phyloP scores from a whole-genome alignment of 2,329 filamentous ascomycete species.

The Fusarium robinianum region DNA sequence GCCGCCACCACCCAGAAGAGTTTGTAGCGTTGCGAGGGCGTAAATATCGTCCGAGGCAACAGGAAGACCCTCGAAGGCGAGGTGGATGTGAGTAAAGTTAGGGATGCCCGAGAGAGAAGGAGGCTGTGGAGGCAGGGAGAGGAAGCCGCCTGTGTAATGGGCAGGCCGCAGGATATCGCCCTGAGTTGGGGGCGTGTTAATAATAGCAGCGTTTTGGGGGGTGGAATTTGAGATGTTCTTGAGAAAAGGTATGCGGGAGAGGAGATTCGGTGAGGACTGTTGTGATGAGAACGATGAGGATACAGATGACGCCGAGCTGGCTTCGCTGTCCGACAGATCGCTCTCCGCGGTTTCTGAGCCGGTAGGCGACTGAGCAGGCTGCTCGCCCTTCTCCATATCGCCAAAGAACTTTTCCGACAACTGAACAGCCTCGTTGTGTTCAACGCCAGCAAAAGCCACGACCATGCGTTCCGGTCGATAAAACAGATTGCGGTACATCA shows the following conservation, averaged over 20 bases:
- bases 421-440: slow-evolving; percentile 77
- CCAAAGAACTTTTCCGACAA: slow-evolving; percentile 87
- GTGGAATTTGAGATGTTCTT: slow-evolving; percentile 84
- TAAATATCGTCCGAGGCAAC: slow-evolving; percentile 94
- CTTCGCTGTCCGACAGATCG: slow-evolving; percentile 42
- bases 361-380: slow-evolving; percentile 55
- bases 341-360: slow-evolving; percentile 62
- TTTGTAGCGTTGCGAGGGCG: slow-evolving; percentile 92
- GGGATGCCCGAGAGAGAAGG: slow-evolving; percentile 74
- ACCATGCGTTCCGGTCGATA: slow-evolving; percentile 91
- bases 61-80: slow-evolving; percentile 93
- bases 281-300: slow-evolving; percentile 40
- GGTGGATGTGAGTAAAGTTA: slow-evolving; percentile 87
- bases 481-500: slow-evolving; percentile 80
- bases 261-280: slow-evolving; percentile 64
- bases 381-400: slow-evolving; percentile 70
- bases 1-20: slow-evolving; percentile 90
- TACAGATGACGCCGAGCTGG: slow-evolving; percentile 40
- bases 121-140: slow-evolving; percentile 80
- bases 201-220: slow-evolving; percentile 62
- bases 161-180: slow-evolving; percentile 67
- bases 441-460: slow-evolving; percentile 90
- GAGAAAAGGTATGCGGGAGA: slow-evolving; percentile 86
- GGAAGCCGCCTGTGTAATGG: slow-evolving; percentile 92
- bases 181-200: slow-evolving; percentile 49